phyloP scores from a whole-genome alignment of 2,329 filamentous ascomycete species.

The Xylogone sp. region DNA sequence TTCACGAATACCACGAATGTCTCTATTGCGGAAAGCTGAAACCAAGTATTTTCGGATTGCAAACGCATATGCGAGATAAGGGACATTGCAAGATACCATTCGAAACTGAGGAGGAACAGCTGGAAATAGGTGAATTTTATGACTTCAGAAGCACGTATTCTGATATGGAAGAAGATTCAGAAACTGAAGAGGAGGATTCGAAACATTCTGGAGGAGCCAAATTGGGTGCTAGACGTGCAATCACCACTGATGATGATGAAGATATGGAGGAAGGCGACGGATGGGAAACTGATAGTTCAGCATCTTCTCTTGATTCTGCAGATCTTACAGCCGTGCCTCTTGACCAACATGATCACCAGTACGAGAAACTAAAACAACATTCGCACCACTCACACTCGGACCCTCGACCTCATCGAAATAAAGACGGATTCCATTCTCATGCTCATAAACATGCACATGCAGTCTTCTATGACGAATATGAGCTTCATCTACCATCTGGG shows the following conservation, averaged over 20 bases:
- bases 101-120: constrained; percentile 80
- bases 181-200: constrained; percentile 48
- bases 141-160: constrained; percentile 96
- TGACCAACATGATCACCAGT: constrained; percentile 66
- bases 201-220: constrained; percentile 60
- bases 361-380: constrained; percentile 68
- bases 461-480: constrained; percentile 88
- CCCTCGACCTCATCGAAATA: constrained; percentile 67
- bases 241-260: constrained; percentile 50
- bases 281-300: constrained; percentile 93
- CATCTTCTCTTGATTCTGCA: constrained; percentile 82
- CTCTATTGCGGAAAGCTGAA: constrained; percentile 83
- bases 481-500: constrained; percentile 88
- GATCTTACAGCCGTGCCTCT: constrained; percentile 78
- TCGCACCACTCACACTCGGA: constrained; percentile 72
- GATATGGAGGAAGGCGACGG: constrained; percentile 64
- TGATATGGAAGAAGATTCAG: constrained; percentile 65
- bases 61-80: constrained; percentile 97
- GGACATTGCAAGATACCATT: constrained; percentile 97
- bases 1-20: constrained; percentile 78
- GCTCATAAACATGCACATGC: constrained; percentile 70
- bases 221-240: constrained; percentile 58
- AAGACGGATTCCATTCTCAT: constrained; percentile 77
- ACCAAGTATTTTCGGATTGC: constrained; percentile 72
- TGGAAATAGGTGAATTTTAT: constrained; percentile 94